Conservation (phyloP, 73 alveolate genomes). For the Paramecium caudatum region DNA sequence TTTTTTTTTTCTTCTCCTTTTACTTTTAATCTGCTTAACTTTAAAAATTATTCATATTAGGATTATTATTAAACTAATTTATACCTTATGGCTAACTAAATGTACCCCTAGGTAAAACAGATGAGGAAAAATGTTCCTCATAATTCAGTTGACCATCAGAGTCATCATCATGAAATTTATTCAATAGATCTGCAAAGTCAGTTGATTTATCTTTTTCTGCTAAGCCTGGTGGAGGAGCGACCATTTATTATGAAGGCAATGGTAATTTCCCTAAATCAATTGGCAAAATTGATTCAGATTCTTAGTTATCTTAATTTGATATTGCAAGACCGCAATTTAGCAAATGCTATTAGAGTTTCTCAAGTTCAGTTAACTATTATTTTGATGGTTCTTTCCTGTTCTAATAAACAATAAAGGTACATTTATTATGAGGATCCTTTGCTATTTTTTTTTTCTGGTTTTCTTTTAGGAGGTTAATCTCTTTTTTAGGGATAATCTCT, state of each 20-base stretch:
- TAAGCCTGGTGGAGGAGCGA: constrained; percentile 44
- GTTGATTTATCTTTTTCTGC: constrained; percentile 30
- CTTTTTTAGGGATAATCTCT: constrained; percentile 1
- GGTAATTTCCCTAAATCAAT: constrained; percentile 12
- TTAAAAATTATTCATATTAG: not conserved
- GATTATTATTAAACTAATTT: constrained; percentile 33
- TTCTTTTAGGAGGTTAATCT: not conserved
- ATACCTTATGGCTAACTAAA: not conserved
- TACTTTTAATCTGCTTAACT: not conserved
- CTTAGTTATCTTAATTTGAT: not conserved
- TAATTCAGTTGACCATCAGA: constrained; percentile 42
- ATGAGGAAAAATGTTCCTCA: constrained; percentile 21
- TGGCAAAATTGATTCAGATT: not conserved
- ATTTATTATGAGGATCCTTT: not conserved
- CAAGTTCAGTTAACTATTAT: not conserved
- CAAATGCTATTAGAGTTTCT: not conserved
- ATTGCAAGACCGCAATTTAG: constrained; percentile 9
- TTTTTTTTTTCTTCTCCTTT: not conserved
- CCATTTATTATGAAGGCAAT: not conserved
- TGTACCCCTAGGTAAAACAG: constrained; percentile 1
- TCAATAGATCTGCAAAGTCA: constrained; percentile 19
- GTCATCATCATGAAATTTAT: constrained; percentile 20
- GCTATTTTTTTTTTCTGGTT: constrained; percentile 3
- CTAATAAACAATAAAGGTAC: not conserved
- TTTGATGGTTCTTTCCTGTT: constrained; percentile 20